Conservation (phyloP, 2,329 filamentous ascomycete genomes). For the Fusarium solani-melongenae region DNA sequence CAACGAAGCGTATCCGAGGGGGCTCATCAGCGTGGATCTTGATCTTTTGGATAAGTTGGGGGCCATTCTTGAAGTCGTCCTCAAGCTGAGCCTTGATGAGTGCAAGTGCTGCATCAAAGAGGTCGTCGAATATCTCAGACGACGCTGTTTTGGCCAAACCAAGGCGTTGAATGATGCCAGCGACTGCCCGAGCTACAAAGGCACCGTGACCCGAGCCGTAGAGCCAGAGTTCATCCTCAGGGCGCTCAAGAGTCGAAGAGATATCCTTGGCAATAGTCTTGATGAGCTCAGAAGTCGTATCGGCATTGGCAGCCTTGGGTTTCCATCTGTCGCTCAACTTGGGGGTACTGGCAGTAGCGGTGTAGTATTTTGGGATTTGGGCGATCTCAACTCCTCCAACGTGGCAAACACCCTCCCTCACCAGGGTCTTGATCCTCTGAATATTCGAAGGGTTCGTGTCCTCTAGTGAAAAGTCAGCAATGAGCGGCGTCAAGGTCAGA, state of each 20-base stretch:
- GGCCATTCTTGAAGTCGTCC: slow-evolving; percentile 32
- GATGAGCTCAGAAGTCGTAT: slow-evolving; percentile 32
- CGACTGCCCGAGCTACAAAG: slow-evolving; percentile 37
- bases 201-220: slow-evolving; percentile 40
- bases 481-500: background rate
- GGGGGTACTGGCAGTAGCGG: slow-evolving; percentile 1
- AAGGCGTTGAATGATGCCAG: slow-evolving; percentile 35
- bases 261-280: slow-evolving; percentile 36
- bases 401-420: slow-evolving; percentile 23
- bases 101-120: slow-evolving; percentile 26
- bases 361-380: slow-evolving; percentile 35
- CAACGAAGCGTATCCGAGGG: slow-evolving; percentile 38
- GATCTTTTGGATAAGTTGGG: slow-evolving; percentile 22
- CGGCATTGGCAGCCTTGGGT: slow-evolving; percentile 11
- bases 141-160: slow-evolving; percentile 18
- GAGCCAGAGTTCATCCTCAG: slow-evolving; percentile 40
- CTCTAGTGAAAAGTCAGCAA: slow-evolving; percentile 22
- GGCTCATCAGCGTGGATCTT: slow-evolving; percentile 11
- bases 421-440: slow-evolving; percentile 28
- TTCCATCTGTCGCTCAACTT: slow-evolving; percentile 32
- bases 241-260: slow-evolving; percentile 17
- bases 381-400: slow-evolving; percentile 7
- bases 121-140: slow-evolving; percentile 25
- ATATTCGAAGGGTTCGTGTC: slow-evolving; percentile 35
- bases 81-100: slow-evolving; percentile 38